Percentiles rank a stretch among this genome's conserved stretches.
These are phyloP conservation scores for Cornus suecica DNA, from an alignment of 148 eudicot genomes.

Conservation along the genomic window DNA sequence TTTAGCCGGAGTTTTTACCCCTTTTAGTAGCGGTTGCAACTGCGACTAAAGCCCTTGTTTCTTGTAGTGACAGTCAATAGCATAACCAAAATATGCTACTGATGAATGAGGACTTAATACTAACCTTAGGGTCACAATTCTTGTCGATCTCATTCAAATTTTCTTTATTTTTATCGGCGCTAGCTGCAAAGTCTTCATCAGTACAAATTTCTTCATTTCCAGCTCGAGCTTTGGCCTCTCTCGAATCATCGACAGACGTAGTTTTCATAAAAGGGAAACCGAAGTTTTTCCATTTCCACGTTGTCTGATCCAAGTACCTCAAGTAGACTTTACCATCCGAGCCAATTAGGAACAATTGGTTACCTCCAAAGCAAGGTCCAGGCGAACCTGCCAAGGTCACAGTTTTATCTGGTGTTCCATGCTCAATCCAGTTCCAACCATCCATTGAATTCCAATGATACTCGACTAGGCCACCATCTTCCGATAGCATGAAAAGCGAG, in stretches of 20 bases:
- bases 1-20: no score
- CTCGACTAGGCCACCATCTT: slow-evolving; percentile 71
- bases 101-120: neutral
- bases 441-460: slow-evolving; percentile 65
- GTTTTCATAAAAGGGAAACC: slow-evolving; percentile 36
- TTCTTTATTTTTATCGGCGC: slow-evolving; percentile 20
- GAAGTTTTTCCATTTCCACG: slow-evolving; percentile 76
- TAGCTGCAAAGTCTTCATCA: slow-evolving; percentile 14
- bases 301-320: slow-evolving; percentile 45
- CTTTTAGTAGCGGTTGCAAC: no score
- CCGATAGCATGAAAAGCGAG: slow-evolving; percentile 73
- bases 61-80: neutral
- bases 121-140: slow-evolving; percentile 65
- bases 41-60: no score
- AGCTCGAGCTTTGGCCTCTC: slow-evolving; percentile 3
- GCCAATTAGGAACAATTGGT: slow-evolving; percentile 67
- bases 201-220: slow-evolving; percentile 21
- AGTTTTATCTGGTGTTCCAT: slow-evolving; percentile 58
- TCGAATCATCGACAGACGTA: slow-evolving; percentile 17
- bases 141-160: slow-evolving; percentile 8
- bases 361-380: slow-evolving; percentile 59
- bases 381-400: slow-evolving; percentile 58
- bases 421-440: slow-evolving; percentile 89
- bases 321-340: slow-evolving; percentile 69
- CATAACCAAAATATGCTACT: neutral